Evolutionary conservation across 2,329 filamentous ascomycete species (phyloP).

Genomic region (Boeremia exigua): DNA sequence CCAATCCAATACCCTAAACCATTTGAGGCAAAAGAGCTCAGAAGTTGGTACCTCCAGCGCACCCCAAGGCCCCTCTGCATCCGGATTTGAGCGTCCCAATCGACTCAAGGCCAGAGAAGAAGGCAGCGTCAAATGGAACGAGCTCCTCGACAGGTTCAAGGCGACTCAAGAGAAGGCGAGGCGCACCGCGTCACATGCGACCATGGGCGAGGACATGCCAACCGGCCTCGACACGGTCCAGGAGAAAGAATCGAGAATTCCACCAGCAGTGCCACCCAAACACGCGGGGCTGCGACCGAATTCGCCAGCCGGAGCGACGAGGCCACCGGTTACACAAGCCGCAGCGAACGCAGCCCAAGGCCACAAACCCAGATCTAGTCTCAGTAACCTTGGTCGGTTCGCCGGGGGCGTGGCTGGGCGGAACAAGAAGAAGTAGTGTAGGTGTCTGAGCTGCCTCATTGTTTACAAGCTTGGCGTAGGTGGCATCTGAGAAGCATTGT

Average conservation of each 20-base stretch:
- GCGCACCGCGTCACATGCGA: conserved; percentile 65
- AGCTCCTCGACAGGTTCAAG: conserved; percentile 93
- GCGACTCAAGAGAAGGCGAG: conserved; percentile 86
- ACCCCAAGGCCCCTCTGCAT: conserved; percentile 43
- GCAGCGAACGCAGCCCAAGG: conserved; percentile 28
- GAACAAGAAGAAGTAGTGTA: conserved; percentile 44
- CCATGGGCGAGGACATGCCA: conserved; percentile 45
- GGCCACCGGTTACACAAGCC: conserved; percentile 27
- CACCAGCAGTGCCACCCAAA: conserved; percentile 38
- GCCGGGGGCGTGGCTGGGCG: conserved; percentile 50
- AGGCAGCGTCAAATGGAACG: conserved; percentile 84
- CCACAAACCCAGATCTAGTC: conserved; percentile 49
- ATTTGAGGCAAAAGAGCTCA: conserved; percentile 52
- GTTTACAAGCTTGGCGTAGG: conserved; percentile 10
- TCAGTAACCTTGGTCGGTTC: conserved; percentile 54
- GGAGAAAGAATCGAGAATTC: conserved; percentile 37
- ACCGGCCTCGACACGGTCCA: conserved; percentile 29
- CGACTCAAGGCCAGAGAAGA: conserved; percentile 81
- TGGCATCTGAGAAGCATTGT: conserved; percentile 30
- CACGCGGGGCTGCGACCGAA: conserved; percentile 27
- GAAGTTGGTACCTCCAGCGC: conserved; percentile 46
- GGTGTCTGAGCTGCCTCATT: not conserved
- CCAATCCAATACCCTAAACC: conserved; percentile 45
- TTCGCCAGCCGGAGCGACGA: conserved; percentile 30
- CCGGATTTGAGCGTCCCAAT: conserved; percentile 63